These are phyloP conservation scores for Cardamine resedifolia DNA, from an alignment of 345 rosid genomes.

Conservation along the genomic window DNA sequence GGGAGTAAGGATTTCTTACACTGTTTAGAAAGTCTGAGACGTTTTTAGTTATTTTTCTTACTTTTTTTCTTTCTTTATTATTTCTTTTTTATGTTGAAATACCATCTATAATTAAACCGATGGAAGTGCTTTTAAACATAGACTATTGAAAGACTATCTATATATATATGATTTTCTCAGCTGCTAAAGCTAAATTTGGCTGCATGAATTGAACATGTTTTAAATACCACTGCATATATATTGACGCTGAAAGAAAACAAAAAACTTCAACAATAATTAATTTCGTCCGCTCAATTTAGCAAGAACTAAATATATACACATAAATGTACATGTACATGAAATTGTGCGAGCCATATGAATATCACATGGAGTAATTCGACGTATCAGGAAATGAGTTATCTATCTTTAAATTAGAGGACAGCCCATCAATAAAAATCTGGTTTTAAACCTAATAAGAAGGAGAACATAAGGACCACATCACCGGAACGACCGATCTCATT, in stretches of 20 bases:
- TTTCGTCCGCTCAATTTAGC: conserved; percentile 15
- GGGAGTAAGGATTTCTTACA: too few species aligned
- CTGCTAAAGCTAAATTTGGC: not conserved
- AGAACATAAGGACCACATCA: conserved; percentile 16
- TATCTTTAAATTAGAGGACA: conserved; percentile 13
- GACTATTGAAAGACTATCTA: too few species aligned
- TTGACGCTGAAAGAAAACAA: not conserved
- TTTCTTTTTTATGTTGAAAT: too few species aligned
- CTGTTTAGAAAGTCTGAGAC: not conserved
- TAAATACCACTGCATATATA: conserved; percentile 6
- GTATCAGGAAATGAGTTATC: conserved; percentile 29
- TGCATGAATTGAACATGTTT: conserved; percentile 5
- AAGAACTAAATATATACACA: not conserved
- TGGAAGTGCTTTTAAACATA: too few species aligned
- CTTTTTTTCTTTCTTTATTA: too few species aligned
- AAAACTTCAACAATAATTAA: not conserved
- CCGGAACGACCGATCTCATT: conserved; percentile 9
- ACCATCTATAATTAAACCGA: too few species aligned
- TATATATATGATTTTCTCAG: not conserved
- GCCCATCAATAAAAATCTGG: conserved; percentile 8
- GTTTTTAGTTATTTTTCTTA: too few species aligned
- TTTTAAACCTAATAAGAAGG: conserved; percentile 22
- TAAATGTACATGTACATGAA: not conserved
- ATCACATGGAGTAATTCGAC: conserved; percentile 29
- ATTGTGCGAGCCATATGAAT: conserved; percentile 23